phyloP scores from a whole-genome alignment of 305 asterid genomes.

The Plantago coronopus region DNA sequence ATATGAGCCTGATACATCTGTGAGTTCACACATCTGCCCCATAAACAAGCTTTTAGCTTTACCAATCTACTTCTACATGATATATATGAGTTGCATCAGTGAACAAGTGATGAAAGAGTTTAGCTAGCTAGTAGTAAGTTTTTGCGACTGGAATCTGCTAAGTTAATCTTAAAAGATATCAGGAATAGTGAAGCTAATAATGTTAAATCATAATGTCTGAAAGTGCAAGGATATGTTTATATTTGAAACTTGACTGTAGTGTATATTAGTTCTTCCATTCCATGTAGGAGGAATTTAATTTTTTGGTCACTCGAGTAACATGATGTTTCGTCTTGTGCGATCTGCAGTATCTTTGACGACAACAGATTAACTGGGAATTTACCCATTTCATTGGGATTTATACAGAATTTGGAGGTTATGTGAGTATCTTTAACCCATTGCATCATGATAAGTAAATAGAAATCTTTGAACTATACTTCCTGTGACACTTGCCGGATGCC shows the following conservation, averaged over 20 bases:
- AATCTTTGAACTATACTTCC: not conserved
- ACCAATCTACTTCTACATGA: not conserved
- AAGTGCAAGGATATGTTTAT: too few species aligned
- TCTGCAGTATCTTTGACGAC: slow-evolving; percentile 71
- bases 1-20: slow-evolving; percentile 73
- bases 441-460: slow-evolving; percentile 4
- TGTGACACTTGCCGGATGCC: slow-evolving; percentile 10
- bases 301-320: not conserved
- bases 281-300: not conserved
- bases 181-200: too few species aligned
- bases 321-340: not conserved
- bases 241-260: not conserved
- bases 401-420: slow-evolving; percentile 60
- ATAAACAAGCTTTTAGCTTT: not conserved
- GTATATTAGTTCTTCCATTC: not conserved
- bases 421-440: slow-evolving; percentile 42
- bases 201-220: too few species aligned
- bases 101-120: not conserved
- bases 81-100: not conserved
- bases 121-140: too few species aligned
- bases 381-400: slow-evolving; percentile 55
- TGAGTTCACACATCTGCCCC: slow-evolving; percentile 32
- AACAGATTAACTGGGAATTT: slow-evolving; percentile 56
- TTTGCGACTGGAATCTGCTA: too few species aligned
- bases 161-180: too few species aligned